These are phyloP conservation scores for Ceratocystis variospora DNA, from an alignment of 2,329 filamentous ascomycete species.

Conservation along the genomic window DNA sequence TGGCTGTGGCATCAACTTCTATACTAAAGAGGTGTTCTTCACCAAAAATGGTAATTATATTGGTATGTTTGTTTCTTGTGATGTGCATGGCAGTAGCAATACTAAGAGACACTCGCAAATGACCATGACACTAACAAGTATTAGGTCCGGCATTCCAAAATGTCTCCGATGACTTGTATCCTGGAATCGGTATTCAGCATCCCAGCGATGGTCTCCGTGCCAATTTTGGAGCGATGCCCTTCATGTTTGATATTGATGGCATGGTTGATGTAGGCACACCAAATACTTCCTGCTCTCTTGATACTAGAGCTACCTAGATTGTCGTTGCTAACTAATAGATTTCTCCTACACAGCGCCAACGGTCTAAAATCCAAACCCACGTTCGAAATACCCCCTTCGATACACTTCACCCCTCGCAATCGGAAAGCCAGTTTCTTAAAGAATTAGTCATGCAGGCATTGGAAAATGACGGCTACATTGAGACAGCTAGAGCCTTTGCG, in stretches of 20 bases:
- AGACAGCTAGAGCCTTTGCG: constrained; percentile 79
- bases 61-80: constrained; percentile 29
- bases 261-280: constrained; percentile 63
- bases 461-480: constrained; percentile 88
- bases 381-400: background rate
- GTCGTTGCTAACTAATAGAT: background rate
- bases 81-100: too few relatives aligned
- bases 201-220: constrained; percentile 46
- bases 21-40: constrained; percentile 51
- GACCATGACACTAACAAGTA: constrained; percentile 20
- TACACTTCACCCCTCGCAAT: background rate
- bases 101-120: too few relatives aligned
- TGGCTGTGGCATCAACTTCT: constrained; percentile 54
- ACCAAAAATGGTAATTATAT: constrained; percentile 49
- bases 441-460: constrained; percentile 64
- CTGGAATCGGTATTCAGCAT: constrained; percentile 51
- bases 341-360: background rate
- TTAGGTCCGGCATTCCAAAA: constrained; percentile 58
- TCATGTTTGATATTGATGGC: constrained; percentile 73
- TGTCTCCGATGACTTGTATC: constrained; percentile 51
- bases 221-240: constrained; percentile 41
- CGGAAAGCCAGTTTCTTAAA: background rate
- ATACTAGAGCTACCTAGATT: background rate
- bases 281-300: background rate
- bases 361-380: background rate